These are phyloP conservation scores for Botrytis medusae DNA, from an alignment of 2,329 filamentous ascomycete genomes.

Conservation along the genomic window DNA sequence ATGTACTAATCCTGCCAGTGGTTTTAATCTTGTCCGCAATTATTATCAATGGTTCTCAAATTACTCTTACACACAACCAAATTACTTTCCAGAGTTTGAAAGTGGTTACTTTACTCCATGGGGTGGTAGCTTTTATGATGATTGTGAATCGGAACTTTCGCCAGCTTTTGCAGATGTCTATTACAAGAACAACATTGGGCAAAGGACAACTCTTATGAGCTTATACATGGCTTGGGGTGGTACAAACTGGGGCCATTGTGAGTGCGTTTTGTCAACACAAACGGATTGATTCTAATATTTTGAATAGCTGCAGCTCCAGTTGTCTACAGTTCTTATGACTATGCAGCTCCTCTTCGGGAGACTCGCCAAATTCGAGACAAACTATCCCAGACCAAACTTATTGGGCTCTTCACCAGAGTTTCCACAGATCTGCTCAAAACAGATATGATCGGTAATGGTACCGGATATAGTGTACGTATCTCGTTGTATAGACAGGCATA, in stretches of 20 bases:
- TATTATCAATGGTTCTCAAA: constrained; percentile 60
- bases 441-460: constrained; percentile 55
- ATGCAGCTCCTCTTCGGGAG: constrained; percentile 52
- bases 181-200: constrained; percentile 56
- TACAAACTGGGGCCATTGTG: constrained; percentile 55
- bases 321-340: constrained; percentile 50
- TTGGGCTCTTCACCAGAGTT: constrained; percentile 54
- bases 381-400: constrained; percentile 54
- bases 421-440: constrained; percentile 52
- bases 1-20: constrained; percentile 50
- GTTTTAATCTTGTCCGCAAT: constrained; percentile 51
- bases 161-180: constrained; percentile 54
- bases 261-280: constrained; percentile 22
- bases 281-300: constrained; percentile 12
- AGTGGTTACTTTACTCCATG: constrained; percentile 55
- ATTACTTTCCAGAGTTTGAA: constrained; percentile 54
- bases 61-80: constrained; percentile 54
- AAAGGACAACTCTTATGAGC: constrained; percentile 49
- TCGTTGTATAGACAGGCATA: neutral
- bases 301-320: constrained; percentile 45
- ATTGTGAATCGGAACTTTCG: constrained; percentile 48
- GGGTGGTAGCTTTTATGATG: constrained; percentile 53
- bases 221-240: constrained; percentile 56
- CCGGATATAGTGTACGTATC: constrained; percentile 44
- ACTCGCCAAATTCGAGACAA: constrained; percentile 54